phyloP scores from a whole-genome alignment of 2,329 filamentous ascomycete genomes.

The Colletotrichum brevisporum region DNA sequence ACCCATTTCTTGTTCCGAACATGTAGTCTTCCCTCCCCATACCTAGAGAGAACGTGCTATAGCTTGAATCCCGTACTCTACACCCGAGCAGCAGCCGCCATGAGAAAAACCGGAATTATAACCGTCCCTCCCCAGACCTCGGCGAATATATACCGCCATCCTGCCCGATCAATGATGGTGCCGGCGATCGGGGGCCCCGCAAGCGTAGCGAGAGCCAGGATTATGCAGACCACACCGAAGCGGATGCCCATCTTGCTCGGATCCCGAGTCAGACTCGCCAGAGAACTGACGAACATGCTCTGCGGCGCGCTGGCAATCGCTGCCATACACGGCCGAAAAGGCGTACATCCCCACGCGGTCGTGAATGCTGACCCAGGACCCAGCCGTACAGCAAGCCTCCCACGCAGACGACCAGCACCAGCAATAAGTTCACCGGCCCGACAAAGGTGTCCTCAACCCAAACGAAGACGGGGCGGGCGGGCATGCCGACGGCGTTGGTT shows the following conservation, averaged over 20 bases:
- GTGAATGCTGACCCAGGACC: slow-evolving; percentile 70
- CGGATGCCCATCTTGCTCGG: slow-evolving; percentile 59
- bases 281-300: slow-evolving; percentile 54
- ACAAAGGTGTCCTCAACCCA: slow-evolving; percentile 43
- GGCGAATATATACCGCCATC: slow-evolving; percentile 56
- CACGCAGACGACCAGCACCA: slow-evolving; percentile 63
- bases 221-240: slow-evolving; percentile 60
- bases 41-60: too few relatives aligned
- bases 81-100: slow-evolving; percentile 49
- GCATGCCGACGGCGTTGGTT: slow-evolving; percentile 70
- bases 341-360: slow-evolving; percentile 54
- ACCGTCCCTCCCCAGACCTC: slow-evolving; percentile 61
- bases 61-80: slow-evolving; percentile 51
- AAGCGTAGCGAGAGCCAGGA: slow-evolving; percentile 56
- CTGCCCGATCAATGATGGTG: slow-evolving; percentile 57
- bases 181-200: slow-evolving; percentile 60
- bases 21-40: too few relatives aligned
- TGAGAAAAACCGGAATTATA: slow-evolving; percentile 50
- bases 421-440: slow-evolving; percentile 69
- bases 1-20: too few relatives aligned
- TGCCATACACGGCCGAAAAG: slow-evolving; percentile 59
- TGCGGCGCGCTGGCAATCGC: slow-evolving; percentile 57
- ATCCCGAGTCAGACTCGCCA: slow-evolving; percentile 58
- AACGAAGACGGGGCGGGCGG: slow-evolving; percentile 56
- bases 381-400: slow-evolving; percentile 62